Conservation (phyloP, 208 protist species). For the Ichthyophonus hoferi region DNA sequence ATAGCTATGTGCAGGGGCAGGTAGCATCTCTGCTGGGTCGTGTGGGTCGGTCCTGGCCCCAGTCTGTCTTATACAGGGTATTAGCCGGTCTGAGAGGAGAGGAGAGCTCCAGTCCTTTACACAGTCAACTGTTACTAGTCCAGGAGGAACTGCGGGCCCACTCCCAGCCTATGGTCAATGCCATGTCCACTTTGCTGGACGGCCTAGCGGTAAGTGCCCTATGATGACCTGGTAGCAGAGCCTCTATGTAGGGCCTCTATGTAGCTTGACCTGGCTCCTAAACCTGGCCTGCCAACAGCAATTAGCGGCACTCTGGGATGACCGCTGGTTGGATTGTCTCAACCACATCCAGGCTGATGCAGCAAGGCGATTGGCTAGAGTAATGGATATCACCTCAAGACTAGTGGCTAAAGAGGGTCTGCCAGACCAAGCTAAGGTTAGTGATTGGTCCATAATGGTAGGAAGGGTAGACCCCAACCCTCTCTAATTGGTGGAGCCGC, state of each 20-base stretch:
- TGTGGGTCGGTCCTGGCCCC: neutral
- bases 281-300: too few relatives aligned
- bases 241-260: too few relatives aligned
- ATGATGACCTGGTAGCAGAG: too few relatives aligned
- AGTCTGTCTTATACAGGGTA: neutral
- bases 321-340: neutral
- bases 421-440: neutral
- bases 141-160: neutral
- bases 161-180: neutral
- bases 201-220: neutral
- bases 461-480: neutral
- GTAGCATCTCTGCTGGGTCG: neutral
- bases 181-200: neutral
- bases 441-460: neutral
- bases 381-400: neutral
- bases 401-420: neutral
- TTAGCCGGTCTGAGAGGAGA: neutral
- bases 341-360: neutral
- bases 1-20: neutral
- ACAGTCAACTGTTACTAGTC: neutral
- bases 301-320: neutral
- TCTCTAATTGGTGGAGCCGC: neutral
- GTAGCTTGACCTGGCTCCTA: too few relatives aligned
- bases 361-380: neutral
- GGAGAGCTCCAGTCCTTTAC: neutral